Base-by-base conservation (phyloP, 768 basidiomycete genomes). In the Rhizopogon vesiculosus region DNA sequence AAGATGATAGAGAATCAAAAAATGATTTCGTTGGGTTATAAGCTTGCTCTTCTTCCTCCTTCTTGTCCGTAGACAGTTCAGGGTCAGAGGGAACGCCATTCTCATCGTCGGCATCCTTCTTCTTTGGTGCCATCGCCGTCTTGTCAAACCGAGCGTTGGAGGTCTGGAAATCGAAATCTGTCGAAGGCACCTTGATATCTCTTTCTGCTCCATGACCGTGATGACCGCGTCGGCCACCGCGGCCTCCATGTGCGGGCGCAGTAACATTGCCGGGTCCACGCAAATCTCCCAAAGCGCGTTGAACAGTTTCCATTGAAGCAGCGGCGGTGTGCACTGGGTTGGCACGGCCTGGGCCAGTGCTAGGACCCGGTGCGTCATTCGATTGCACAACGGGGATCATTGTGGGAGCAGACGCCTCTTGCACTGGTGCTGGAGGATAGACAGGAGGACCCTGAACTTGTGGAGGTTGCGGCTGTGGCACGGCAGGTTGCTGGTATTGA, bases 111-210 rank as follows among this genome's bases (percentile, higher is more conserved):
- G 55, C 66, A 6, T 33, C 56, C 12, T 67, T 68, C 52, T 62
- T 70, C 65, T 70, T 66, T 35, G 72, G 74, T 41, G 68, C 73
- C 40, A 84, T 55, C 13, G 85, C 80, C 9, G 81, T 73, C 69
- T 93, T 92, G 73, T 92, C 89, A 61, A 93, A 93, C 51, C 83
- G 83, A 3, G 87, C 86, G 61, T 93, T 94, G 53, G 82, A 81
- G 54, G 77, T 78, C 67, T 81, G 74, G 67, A 93, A 94, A 72
- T 93, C 91, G 65, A 93, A 93, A 67, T 93, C 91, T 0, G 84
- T 84, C 1, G 76, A 66, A 0, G 91, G 91, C 0, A 93, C 87
- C 35, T 72, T 71, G n/a, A 80, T 55, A 19, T 78, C 76, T 18
- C 60, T 66, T 2, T 76, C 75, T 42, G 29, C 42, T 2, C 68